These are phyloP conservation scores for Fusarium annulatum DNA, from an alignment of 2,329 filamentous ascomycete genomes.

Conservation along the genomic window DNA sequence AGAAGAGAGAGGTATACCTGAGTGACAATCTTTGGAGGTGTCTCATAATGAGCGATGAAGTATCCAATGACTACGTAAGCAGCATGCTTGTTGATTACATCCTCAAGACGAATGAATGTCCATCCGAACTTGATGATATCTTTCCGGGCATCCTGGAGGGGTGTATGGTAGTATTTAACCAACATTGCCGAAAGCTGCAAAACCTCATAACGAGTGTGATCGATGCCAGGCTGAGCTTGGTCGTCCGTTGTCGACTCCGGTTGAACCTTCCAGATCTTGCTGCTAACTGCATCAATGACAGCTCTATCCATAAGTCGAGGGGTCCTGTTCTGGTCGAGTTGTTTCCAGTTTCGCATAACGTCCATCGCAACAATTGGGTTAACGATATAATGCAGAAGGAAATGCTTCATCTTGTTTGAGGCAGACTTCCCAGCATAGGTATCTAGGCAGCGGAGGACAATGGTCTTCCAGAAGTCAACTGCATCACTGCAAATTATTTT, in stretches of 20 bases:
- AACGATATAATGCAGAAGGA: slow-evolving; percentile 89
- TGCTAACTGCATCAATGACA: slow-evolving; percentile 90
- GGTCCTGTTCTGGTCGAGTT: slow-evolving; percentile 63
- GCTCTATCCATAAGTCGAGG: slow-evolving; percentile 84
- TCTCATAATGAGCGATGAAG: slow-evolving; percentile 97
- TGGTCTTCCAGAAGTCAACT: slow-evolving; percentile 84
- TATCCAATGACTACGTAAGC: slow-evolving; percentile 97
- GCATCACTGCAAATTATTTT: slow-evolving; percentile 86
- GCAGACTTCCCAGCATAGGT: slow-evolving; percentile 82
- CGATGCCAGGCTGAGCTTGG: slow-evolving; percentile 83
- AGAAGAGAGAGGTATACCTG: slow-evolving; percentile 94
- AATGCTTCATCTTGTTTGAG: slow-evolving; percentile 91
- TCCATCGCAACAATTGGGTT: slow-evolving; percentile 98
- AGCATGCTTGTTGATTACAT: slow-evolving; percentile 98
- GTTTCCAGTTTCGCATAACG: slow-evolving; percentile 84
- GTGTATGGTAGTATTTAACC: slow-evolving; percentile 91
- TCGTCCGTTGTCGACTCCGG: slow-evolving; percentile 86
- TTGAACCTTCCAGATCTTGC: slow-evolving; percentile 93
- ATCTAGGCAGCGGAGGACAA: slow-evolving; percentile 88
- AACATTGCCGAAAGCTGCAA: slow-evolving; percentile 94
- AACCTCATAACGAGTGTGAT: slow-evolving; percentile 95
- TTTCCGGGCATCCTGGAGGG: slow-evolving; percentile 91
- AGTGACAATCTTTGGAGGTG: slow-evolving; percentile 92
- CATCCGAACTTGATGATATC: slow-evolving; percentile 99
- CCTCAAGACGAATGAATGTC: slow-evolving; percentile 98